Evolutionary conservation across 2,329 filamentous ascomycete genomes (phyloP).

Genomic region (Diplodia seriata): DNA sequence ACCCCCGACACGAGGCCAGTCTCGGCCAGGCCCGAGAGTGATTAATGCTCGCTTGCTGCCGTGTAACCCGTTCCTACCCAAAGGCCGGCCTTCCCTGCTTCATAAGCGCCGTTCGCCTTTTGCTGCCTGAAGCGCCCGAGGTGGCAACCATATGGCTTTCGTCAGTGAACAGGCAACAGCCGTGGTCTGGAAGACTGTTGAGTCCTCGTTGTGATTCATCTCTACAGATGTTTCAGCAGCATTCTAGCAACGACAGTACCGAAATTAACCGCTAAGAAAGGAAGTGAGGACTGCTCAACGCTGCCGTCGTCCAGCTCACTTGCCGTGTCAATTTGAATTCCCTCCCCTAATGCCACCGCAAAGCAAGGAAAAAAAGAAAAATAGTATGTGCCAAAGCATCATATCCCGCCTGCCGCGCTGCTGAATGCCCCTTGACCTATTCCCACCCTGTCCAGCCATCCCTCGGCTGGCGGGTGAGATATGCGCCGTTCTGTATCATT

Average conservation of each 20-base stretch:
- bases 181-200: neutral
- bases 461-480: neutral
- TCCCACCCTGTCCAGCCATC: neutral
- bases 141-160: neutral
- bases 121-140: slow-evolving; percentile 1
- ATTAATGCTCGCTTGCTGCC: too few relatives aligned
- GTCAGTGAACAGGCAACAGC: slow-evolving; percentile 3
- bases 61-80: neutral
- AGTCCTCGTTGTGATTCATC: neutral
- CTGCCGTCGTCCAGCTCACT: neutral
- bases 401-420: neutral
- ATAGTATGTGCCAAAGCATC: neutral
- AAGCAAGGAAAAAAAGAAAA: neutral
- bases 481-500: too few relatives aligned
- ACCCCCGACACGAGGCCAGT: neutral
- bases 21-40: neutral
- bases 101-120: slow-evolving; percentile 8
- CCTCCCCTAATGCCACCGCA: neutral
- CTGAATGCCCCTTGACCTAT: neutral
- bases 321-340: neutral
- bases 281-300: neutral
- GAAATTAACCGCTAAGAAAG: neutral
- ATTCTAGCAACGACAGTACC: neutral
- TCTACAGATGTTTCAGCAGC: neutral
- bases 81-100: neutral